Evolutionary conservation across 2,329 filamentous ascomycete genomes (phyloP), one percentile per base, ranked within the genome.

Genomic region (Pezicula rhizophila): DNA sequence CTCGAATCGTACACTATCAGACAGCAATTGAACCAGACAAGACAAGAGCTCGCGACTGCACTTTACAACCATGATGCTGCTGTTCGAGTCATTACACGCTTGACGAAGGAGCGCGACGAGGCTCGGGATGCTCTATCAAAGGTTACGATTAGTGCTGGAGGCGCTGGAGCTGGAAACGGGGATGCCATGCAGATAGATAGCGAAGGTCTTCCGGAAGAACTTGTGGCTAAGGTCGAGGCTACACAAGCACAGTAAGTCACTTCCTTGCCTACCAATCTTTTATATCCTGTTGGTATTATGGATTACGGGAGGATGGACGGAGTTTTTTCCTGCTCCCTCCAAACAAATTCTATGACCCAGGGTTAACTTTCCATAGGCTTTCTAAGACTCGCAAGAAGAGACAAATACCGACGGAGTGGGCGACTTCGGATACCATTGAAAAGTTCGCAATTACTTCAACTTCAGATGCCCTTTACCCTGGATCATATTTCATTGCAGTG

Each of bases 61-160:
- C 77, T 99, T 20, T 99, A 99, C 70, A 92, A 97, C 70, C 89
- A 97, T 61, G 93, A 99, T 75, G 92, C 93, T 2, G 93, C 93
- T n/a, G 84, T 95, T 44, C 80, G 93, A 54, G 93, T 99, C 43
- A 96, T 99, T 69, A 90, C 90, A 56, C 82, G 92, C 42, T 67
- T 99, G 66, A 87, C 87, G n/a, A 85, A 81, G 65, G 93, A 99
- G 74, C 76, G 93, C 54, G 91, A 99, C 61, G 91, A 97, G 68
- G 91, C 93, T 41, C 79, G 92, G 56, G 87, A 93, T 68, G 89
- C 93, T 12, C 73, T 99, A 45, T 89, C 89, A 33, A 89, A 88
- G 65, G 79, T 97, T 12, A 88, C 87, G 2, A 82, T 96, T 40
- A 82, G 82, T 23, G 75, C 76, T 25, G 71, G 71, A 41, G 68